Conservation (phyloP, 805 yeast species). For the Starmerella gropengiesseri region DNA sequence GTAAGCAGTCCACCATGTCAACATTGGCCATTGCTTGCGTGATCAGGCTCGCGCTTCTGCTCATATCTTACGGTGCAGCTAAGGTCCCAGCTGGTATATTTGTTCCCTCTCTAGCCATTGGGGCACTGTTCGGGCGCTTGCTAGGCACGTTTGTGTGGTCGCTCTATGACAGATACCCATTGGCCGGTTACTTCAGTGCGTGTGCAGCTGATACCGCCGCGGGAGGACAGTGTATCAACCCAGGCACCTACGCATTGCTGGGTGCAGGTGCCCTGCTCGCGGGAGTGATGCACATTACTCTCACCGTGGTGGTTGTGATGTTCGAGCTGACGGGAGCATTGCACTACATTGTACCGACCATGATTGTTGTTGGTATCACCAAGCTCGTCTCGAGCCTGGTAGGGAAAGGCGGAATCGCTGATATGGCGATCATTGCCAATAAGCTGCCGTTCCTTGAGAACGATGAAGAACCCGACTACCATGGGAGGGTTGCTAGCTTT, state of each 20-base stretch:
- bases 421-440: constrained; percentile 80
- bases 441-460: constrained; percentile 79
- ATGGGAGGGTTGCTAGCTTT: constrained; percentile 32
- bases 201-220: constrained; percentile 6
- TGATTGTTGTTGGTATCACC: constrained; percentile 89
- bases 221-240: constrained; percentile 51
- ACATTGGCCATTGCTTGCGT: constrained; percentile 61
- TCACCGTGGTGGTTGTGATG: constrained; percentile 90
- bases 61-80: constrained; percentile 72
- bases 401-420: constrained; percentile 88
- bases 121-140: constrained; percentile 87
- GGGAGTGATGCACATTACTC: constrained; percentile 87
- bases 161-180: constrained; percentile 34
- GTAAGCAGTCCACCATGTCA: constrained; percentile 31
- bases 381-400: constrained; percentile 64
- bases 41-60: constrained; percentile 57
- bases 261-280: constrained; percentile 94
- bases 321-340: constrained; percentile 94
- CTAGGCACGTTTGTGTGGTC: constrained; percentile 62
- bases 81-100: constrained; percentile 94
- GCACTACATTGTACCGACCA: constrained; percentile 82
- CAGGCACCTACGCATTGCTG: constrained; percentile 88
- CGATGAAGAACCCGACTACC: constrained; percentile 42
- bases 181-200: constrained; percentile 28
- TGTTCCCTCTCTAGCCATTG: constrained; percentile 95